Evolutionary conservation across 176 grass and related monocot species (phyloP).

Genomic region (Phragmites australis): DNA sequence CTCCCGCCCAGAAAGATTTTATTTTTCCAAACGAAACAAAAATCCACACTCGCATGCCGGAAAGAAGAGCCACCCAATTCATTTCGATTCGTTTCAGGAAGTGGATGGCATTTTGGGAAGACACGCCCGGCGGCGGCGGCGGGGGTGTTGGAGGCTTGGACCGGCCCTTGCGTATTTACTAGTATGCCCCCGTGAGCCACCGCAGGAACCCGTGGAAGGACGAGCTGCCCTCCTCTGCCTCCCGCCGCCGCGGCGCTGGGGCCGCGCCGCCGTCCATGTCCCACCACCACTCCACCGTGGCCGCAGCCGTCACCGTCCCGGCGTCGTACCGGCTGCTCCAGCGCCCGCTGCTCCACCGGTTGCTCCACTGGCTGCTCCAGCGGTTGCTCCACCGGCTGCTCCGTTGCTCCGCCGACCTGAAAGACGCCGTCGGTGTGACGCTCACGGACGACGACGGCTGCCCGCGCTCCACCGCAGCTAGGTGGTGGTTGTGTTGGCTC

Average conservation of each 20-base stretch:
- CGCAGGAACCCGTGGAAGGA: slow-evolving; percentile 58
- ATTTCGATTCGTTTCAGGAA: slow-evolving; percentile 31
- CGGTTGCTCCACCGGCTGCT: slow-evolving; percentile 65
- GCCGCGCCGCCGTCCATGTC: slow-evolving; percentile 65
- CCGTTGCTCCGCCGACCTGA: slow-evolving; percentile 64
- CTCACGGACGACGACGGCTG: slow-evolving; percentile 41
- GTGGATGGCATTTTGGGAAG: background rate
- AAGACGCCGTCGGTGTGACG: slow-evolving; percentile 57
- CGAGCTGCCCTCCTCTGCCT: slow-evolving; percentile 50
- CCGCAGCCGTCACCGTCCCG: slow-evolving; percentile 37
- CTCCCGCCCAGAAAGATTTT: background rate
- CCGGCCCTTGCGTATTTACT: background rate
- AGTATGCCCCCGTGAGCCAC: slow-evolving; percentile 72
- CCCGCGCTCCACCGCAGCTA: slow-evolving; percentile 37
- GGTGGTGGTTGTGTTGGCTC: background rate
- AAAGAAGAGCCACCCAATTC: slow-evolving; percentile 32
- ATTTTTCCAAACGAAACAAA: no score
- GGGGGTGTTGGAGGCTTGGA: background rate
- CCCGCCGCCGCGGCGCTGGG: slow-evolving; percentile 34
- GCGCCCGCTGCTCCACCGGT: slow-evolving; percentile 67
- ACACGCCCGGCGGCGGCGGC: background rate
- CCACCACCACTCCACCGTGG: slow-evolving; percentile 62
- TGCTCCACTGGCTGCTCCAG: slow-evolving; percentile 74
- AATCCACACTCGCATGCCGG: background rate
- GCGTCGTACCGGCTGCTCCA: slow-evolving; percentile 66